phyloP scores from a whole-genome alignment of 2,329 filamentous ascomycete genomes.

The Domatiomyces catenatus region DNA sequence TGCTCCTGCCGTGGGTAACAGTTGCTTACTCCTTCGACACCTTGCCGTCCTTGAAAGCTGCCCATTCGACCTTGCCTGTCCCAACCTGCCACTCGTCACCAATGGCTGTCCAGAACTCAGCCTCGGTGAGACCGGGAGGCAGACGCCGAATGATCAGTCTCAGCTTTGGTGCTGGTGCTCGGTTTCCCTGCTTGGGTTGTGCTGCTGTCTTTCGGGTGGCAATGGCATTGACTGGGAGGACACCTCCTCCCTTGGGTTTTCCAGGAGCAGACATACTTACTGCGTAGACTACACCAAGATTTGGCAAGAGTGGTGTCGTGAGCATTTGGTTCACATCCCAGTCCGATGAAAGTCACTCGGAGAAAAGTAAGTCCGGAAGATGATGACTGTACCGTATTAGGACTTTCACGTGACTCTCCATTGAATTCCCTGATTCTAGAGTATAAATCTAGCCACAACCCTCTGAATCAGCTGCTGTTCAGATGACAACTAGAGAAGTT shows the following conservation, averaged over 20 bases:
- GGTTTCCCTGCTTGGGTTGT: conserved; percentile 16
- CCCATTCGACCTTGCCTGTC: conserved; percentile 74
- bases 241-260: conserved; percentile 28
- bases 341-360: no score
- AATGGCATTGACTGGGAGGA: conserved; percentile 35
- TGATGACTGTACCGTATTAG: no score
- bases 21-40: conserved; percentile 61
- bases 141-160: conserved; percentile 76
- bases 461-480: no score
- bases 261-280: not conserved
- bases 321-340: not conserved
- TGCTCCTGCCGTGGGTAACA: not conserved
- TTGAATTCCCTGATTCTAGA: no score
- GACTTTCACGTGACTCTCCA: no score
- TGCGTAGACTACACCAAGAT: not conserved
- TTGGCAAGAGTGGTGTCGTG: not conserved
- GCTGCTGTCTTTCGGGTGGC: conserved; percentile 32
- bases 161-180: conserved; percentile 45
- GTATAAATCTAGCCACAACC: no score
- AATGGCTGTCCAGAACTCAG: conserved; percentile 57
- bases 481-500: no score
- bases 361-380: not conserved
- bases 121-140: conserved; percentile 66
- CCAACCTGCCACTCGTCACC: conserved; percentile 69
- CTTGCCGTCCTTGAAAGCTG: conserved; percentile 58